A percentile compares a stretch with the other conserved stretches of the same genome.
Conservation (phyloP, 2,329 filamentous ascomycete genomes). For the Aspergillus quadrilineatus region DNA sequence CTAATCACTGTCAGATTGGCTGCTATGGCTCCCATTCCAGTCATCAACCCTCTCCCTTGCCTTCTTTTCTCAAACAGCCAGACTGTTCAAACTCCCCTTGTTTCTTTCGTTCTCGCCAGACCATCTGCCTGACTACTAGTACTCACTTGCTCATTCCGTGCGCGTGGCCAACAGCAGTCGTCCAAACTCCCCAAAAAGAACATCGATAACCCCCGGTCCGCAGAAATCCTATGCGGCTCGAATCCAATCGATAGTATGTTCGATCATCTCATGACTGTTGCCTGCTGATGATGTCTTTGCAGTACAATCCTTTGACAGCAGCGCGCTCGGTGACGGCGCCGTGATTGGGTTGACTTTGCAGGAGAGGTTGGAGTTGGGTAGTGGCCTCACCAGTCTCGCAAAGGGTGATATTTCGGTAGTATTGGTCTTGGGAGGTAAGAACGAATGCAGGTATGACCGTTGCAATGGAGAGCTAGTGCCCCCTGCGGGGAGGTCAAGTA, state of each 20-base stretch:
- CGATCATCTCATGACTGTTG: neutral
- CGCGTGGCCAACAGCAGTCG: constrained; percentile 7
- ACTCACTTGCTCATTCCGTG: neutral
- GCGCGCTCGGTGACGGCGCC: constrained; percentile 38
- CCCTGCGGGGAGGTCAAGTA: constrained; percentile 16
- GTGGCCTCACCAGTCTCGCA: constrained; percentile 26
- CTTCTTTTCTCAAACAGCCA: too few relatives aligned
- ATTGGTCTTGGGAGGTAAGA: constrained; percentile 33
- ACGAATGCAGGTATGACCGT: too few relatives aligned
- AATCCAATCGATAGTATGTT: constrained; percentile 25
- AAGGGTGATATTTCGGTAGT: constrained; percentile 37
- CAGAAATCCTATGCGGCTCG: constrained; percentile 21
- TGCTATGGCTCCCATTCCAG: too few relatives aligned
- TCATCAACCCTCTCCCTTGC: too few relatives aligned
- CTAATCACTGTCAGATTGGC: too few relatives aligned
- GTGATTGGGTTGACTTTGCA: constrained; percentile 35
- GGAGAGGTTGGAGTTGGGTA: constrained; percentile 35
- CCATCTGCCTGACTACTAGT: too few relatives aligned
- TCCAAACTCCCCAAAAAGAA: constrained; percentile 14
- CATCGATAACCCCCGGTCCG: constrained; percentile 13
- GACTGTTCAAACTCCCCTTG: too few relatives aligned
- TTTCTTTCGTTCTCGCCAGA: too few relatives aligned
- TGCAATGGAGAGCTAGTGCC: too few relatives aligned
- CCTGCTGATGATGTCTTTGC: neutral
- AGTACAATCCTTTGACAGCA: constrained; percentile 36